Base-by-base conservation (phyloP, 1,139 yeast genomes). In the Saccharomyces hybrid region DNA sequence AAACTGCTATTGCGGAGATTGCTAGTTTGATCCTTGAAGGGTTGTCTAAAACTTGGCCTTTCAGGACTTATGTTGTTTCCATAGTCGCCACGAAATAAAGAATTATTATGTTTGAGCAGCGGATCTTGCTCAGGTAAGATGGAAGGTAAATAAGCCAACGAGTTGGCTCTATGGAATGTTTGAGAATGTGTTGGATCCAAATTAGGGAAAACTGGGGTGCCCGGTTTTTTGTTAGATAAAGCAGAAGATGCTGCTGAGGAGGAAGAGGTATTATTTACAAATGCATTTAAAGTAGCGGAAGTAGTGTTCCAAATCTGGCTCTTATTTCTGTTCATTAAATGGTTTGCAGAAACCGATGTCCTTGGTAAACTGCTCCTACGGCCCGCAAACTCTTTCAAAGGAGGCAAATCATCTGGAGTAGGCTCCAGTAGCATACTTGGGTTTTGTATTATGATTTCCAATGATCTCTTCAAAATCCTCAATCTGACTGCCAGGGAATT, bases 401-500 rank as follows among this genome's bases (percentile, higher is more conserved):
- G 20, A 46, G 20, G 49, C 51, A 50, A 49, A 48, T 50, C 54
- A 16, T 48, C 41, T 9, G 50, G 20, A 38, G 44, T 38, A 16
- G 44, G 44, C 16, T 38, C 44, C 5, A 38, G 23, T 31, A 69
- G 55, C 61, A 69, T 61, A 11, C 59, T 56, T 6, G 71, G 70
- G 52, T 67, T 67, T 30, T 63, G 60, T 41, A 67, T 63, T 54
- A 68, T 60, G 38, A 88, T 86, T 66, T 88, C 89, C 52, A 88
- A 71, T 6, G 95, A 85, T 59, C 95, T 73, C 63, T 84, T 86
- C 63, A 88, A 74, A 20, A 88, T 90, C 57, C 84, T 84, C 57
- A 88, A 73, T 54, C 96, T 74, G 53, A 88, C 80, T 0, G 95
- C 88, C 56, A 88, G 71, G 1, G 95, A 85, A 64, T 86, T 86